Percentiles rank a stretch among this genome's conserved stretches.
Evolutionary conservation across 805 yeast genomes (phyloP).

Genomic region (Zygosaccharomyces gambellarensis): DNA sequence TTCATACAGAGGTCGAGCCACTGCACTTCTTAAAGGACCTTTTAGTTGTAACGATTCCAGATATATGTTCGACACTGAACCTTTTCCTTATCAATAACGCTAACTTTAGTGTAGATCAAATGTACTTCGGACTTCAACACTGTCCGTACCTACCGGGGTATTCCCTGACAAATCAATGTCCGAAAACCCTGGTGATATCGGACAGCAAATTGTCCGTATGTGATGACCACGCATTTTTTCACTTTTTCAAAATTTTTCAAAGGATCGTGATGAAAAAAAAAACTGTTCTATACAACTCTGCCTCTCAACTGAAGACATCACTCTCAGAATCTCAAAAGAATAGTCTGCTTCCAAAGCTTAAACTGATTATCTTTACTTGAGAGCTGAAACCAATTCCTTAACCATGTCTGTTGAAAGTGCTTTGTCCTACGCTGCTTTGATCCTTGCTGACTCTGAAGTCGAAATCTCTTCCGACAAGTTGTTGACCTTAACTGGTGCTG

Average conservation of each 20-base stretch:
- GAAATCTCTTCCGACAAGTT: constrained; percentile 86
- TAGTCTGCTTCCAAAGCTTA: constrained; percentile 37
- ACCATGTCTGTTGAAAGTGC: constrained; percentile 80
- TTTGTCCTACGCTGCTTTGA: constrained; percentile 96
- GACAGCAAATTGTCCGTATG: not conserved
- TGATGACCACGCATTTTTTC: constrained; percentile 13
- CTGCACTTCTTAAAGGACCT: not conserved
- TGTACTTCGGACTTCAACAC: not conserved
- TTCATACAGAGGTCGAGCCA: not conserved
- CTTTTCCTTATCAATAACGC: not conserved
- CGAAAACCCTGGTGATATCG: not conserved
- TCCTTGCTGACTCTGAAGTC: constrained; percentile 94
- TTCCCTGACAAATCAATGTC: not conserved
- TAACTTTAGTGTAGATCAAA: not conserved
- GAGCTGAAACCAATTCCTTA: constrained; percentile 10
- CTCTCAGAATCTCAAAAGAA: constrained; percentile 25
- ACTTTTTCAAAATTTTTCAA: constrained; percentile 10
- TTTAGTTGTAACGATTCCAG: no score
- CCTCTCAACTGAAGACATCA: not conserved
- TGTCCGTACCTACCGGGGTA: not conserved
- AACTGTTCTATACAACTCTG: not conserved
- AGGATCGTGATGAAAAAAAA: constrained; percentile 1
- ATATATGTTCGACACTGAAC: no score
- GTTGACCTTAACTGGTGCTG: constrained; percentile 65
- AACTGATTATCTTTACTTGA: constrained; percentile 34